Evolutionary conservation across 2,329 filamentous ascomycete genomes (phyloP).

Genomic region (Aureobasidium leucospermi): DNA sequence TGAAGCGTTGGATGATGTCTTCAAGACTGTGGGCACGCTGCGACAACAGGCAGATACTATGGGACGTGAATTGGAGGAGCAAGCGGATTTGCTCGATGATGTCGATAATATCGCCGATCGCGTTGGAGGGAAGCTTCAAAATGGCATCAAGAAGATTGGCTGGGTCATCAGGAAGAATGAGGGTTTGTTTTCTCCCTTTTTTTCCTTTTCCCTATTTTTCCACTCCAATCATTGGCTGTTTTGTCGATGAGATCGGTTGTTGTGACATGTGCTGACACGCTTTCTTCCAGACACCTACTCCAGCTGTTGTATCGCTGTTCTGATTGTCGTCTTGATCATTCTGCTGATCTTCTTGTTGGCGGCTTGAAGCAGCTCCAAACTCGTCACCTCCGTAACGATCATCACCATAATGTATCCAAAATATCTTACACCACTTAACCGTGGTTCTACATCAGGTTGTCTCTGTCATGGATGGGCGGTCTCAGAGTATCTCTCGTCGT

Average conservation of each 20-base stretch:
- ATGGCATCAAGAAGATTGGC: slow-evolving; percentile 77
- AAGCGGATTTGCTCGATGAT: slow-evolving; percentile 78
- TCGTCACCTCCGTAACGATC: not conserved
- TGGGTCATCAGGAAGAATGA: slow-evolving; percentile 85
- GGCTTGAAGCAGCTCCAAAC: slow-evolving; percentile 38
- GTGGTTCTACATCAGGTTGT: too few species aligned
- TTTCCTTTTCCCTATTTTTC: not conserved
- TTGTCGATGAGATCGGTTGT: not conserved
- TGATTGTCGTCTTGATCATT: slow-evolving; percentile 84
- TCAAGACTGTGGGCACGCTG: slow-evolving; percentile 84
- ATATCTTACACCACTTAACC: not conserved
- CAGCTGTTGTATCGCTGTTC: slow-evolving; percentile 81
- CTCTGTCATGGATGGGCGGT: too few species aligned
- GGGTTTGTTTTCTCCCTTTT: slow-evolving; percentile 43
- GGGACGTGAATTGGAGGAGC: slow-evolving; percentile 93
- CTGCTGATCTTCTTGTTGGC: slow-evolving; percentile 70
- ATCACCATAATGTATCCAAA: not conserved
- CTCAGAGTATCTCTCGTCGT: too few species aligned
- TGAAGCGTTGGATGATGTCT: slow-evolving; percentile 84
- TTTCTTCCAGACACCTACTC: slow-evolving; percentile 54
- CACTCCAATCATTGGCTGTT: not conserved
- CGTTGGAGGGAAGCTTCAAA: slow-evolving; percentile 77
- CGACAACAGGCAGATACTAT: slow-evolving; percentile 88
- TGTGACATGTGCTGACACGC: not conserved
- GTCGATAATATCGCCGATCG: slow-evolving; percentile 80